Base-by-base conservation (phyloP, 345 rosid genomes). In the Ailanthus altissimus region DNA sequence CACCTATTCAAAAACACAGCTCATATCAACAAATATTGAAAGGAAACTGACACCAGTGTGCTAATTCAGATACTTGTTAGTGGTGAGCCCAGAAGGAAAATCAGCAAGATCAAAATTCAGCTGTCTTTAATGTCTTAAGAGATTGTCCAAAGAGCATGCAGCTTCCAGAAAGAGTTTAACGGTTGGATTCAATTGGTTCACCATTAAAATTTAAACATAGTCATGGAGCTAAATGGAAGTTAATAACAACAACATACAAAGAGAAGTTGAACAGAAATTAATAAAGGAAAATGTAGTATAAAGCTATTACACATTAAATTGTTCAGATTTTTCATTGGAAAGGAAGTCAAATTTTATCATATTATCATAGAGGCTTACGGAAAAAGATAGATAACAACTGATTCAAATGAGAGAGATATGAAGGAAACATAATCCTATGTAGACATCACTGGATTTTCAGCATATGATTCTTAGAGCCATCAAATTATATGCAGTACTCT, bases 1-100 rank as follows among this genome's bases (percentile, higher is more conserved):
- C 79, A 84, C 93, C 98, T 95, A 56, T 40, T 63, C 28, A 81
- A 60, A 74, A 75, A 72, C 82, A 67, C 56, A 81, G 64, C 57
- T 67, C 56, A 25, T 40, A 77, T 25, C 11, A 46, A 59, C 38
- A 56, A 58, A 49, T 49, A 63, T 16, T 70, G 42, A 32, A 42
- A 58, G 23, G 21, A 23, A 60, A 54, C 13, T 16, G 26, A 62
- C 54, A 21, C 25, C 10, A 59, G 2, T 4, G 45, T 36, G 36
- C 67, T 42, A 60, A 14, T 68, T 13, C 21, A 75, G 6, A 45
- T 9, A 20, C 50, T 43, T 13, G 67, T 67, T 15, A 32, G 70
- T 40, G 63, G 23, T 15, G 10, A 53, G 16, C 45, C 59, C 14
- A 59, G 60, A 70, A 71, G 63, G 28, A 43, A 45, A 67, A 21